Evolutionary conservation across 768 basidiomycete genomes (phyloP).

Genomic region (Suillus spraguei): DNA sequence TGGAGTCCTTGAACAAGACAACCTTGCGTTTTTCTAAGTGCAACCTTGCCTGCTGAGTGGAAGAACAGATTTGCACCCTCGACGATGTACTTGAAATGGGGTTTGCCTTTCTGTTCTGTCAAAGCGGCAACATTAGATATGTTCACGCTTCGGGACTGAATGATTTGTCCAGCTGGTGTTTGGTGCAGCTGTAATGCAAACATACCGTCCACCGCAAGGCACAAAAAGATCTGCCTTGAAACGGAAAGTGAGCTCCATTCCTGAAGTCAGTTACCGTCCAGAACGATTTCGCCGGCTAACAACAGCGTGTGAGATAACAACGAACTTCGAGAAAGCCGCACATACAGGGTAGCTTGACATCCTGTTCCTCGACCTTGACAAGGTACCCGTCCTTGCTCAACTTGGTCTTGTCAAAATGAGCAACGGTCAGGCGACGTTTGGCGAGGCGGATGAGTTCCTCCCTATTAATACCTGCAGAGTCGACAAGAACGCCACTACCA

Average conservation of each 20-base stretch:
- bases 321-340: slow-evolving; percentile 15
- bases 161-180: background rate
- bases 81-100: slow-evolving; percentile 96
- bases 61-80: slow-evolving; percentile 98
- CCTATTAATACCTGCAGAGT: slow-evolving; percentile 86
- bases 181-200: slow-evolving; percentile 6
- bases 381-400: slow-evolving; percentile 93
- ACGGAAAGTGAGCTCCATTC: slow-evolving; percentile 91
- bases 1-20: slow-evolving; percentile 92
- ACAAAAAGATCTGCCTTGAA: slow-evolving; percentile 98
- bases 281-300: slow-evolving; percentile 86
- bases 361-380: slow-evolving; percentile 92
- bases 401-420: slow-evolving; percentile 81
- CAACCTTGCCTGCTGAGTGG: slow-evolving; percentile 92
- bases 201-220: slow-evolving; percentile 90
- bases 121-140: slow-evolving; percentile 92
- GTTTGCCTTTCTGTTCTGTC: slow-evolving; percentile 92
- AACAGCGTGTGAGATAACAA: background rate
- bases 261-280: slow-evolving; percentile 97
- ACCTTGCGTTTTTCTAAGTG: slow-evolving; percentile 95
- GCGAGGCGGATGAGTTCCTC: slow-evolving; percentile 90
- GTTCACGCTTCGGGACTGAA: slow-evolving; percentile 86
- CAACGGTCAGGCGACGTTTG: slow-evolving; percentile 78
- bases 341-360: slow-evolving; percentile 88
- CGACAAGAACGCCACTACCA: slow-evolving; percentile 93